These are phyloP conservation scores for Melastoma malabathricum DNA, from an alignment of 345 rosid species.

Conservation along the genomic window DNA sequence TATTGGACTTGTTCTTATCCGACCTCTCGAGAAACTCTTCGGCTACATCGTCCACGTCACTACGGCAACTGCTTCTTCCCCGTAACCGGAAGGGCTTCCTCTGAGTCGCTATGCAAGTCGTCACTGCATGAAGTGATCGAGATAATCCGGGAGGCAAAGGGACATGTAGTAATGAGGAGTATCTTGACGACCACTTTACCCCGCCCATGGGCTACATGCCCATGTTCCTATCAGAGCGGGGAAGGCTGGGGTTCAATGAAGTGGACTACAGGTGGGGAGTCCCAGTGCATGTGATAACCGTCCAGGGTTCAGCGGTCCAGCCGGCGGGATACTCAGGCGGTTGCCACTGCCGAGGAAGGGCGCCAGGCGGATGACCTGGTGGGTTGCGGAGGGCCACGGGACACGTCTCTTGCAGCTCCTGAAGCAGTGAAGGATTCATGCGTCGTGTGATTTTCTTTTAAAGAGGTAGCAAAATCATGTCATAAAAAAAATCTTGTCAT, in stretches of 20 bases:
- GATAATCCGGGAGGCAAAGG: constrained; percentile 34
- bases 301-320: constrained; percentile 39
- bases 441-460: too few species aligned
- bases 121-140: constrained; percentile 26
- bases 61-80: constrained; percentile 71
- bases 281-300: constrained; percentile 37
- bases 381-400: constrained; percentile 35
- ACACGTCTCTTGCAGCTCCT: constrained; percentile 23
- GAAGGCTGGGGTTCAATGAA: constrained; percentile 45
- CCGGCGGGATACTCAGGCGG: constrained; percentile 49
- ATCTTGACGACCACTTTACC: constrained; percentile 35
- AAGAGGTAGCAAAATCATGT: too few species aligned
- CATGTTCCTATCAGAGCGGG: constrained; percentile 53
- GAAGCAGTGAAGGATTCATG: constrained; percentile 5
- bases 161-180: constrained; percentile 28
- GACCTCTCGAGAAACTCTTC: too few species aligned
- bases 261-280: constrained; percentile 55
- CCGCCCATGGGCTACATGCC: constrained; percentile 36
- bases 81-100: constrained; percentile 27
- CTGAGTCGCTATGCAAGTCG: too few species aligned
- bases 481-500: too few species aligned
- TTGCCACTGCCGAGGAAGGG: constrained; percentile 42
- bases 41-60: too few species aligned
- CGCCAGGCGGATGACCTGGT: constrained; percentile 62
- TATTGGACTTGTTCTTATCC: too few species aligned